Percentiles rank a stretch among this genome's conserved stretches.
Conservation (phyloP, 345 rosid species). For the Dovyalis caffra region DNA sequence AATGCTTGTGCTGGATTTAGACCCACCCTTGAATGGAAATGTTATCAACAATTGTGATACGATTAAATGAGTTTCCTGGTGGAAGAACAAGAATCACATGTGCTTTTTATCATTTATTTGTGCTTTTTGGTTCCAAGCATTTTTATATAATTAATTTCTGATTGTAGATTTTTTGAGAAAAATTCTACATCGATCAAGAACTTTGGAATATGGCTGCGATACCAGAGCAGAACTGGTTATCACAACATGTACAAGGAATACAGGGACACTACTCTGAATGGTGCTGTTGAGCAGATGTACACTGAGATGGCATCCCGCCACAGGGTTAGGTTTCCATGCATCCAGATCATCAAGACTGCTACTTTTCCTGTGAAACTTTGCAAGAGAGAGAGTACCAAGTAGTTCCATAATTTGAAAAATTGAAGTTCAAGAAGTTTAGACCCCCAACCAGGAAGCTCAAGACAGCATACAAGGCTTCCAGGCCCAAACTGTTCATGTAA, state of each 20-base stretch:
- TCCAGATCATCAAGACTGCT: constrained; percentile 65
- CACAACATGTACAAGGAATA: constrained; percentile 75
- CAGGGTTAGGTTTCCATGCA: constrained; percentile 63
- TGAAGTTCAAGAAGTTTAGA: constrained; percentile 60
- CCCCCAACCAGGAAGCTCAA: constrained; percentile 58
- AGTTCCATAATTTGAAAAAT: constrained; percentile 53
- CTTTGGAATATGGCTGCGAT: constrained; percentile 58
- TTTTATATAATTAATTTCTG: neutral
- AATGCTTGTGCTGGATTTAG: neutral
- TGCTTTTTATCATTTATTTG: neutral
- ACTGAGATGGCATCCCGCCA: constrained; percentile 64
- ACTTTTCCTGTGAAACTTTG: constrained; percentile 59
- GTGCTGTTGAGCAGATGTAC: constrained; percentile 66
- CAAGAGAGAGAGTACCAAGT: constrained; percentile 66
- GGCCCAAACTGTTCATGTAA: constrained; percentile 64
- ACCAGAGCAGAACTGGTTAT: constrained; percentile 58
- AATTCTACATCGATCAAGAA: constrained; percentile 57
- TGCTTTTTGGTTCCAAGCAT: neutral
- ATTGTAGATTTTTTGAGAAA: constrained; percentile 56
- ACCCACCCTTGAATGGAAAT: neutral
- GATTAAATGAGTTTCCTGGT: neutral
- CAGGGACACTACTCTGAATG: constrained; percentile 53
- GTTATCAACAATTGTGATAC: neutral
- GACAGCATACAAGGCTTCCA: constrained; percentile 66
- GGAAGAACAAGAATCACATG: neutral